phyloP scores from a whole-genome alignment of 306 rosid species.

The Amphicarpaea edgeworthii region DNA sequence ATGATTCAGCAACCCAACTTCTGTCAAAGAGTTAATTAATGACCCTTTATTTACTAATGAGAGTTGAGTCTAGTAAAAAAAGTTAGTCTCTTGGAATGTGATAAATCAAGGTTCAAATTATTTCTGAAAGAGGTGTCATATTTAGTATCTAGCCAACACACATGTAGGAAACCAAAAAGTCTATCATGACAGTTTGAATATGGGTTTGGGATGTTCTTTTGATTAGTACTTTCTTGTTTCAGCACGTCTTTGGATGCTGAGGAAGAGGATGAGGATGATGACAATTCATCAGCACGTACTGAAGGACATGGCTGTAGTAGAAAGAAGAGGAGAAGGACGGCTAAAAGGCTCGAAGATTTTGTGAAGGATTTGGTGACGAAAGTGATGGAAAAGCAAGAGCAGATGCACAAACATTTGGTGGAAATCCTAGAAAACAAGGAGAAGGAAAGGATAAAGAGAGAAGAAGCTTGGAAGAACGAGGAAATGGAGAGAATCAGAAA shows the following conservation, averaged over 20 bases:
- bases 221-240: slow-evolving; percentile 48
- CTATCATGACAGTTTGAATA: background rate
- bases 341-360: slow-evolving; percentile 59
- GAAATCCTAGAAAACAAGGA: slow-evolving; percentile 76
- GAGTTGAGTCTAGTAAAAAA: background rate
- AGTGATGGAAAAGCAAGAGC: slow-evolving; percentile 85
- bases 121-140: background rate
- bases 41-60: background rate
- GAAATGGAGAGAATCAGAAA: slow-evolving; percentile 69
- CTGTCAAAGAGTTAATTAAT: background rate
- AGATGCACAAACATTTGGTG: slow-evolving; percentile 74
- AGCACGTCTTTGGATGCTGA: slow-evolving; percentile 60
- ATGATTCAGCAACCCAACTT: background rate
- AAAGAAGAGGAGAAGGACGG: slow-evolving; percentile 61
- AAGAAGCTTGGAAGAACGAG: slow-evolving; percentile 81
- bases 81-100: background rate
- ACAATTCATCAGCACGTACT: slow-evolving; percentile 36
- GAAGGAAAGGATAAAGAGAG: slow-evolving; percentile 71
- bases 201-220: slow-evolving; percentile 27
- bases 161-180: background rate
- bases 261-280: slow-evolving; percentile 41
- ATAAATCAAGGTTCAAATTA: background rate
- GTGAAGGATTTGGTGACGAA: slow-evolving; percentile 61
- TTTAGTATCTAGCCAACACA: too few relatives aligned
- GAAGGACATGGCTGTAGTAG: slow-evolving; percentile 39